A percentile compares a stretch with the other conserved stretches of the same genome.
These are phyloP conservation scores for Fusarium globosum DNA, from an alignment of 2,329 filamentous ascomycete species.

Conservation along the genomic window DNA sequence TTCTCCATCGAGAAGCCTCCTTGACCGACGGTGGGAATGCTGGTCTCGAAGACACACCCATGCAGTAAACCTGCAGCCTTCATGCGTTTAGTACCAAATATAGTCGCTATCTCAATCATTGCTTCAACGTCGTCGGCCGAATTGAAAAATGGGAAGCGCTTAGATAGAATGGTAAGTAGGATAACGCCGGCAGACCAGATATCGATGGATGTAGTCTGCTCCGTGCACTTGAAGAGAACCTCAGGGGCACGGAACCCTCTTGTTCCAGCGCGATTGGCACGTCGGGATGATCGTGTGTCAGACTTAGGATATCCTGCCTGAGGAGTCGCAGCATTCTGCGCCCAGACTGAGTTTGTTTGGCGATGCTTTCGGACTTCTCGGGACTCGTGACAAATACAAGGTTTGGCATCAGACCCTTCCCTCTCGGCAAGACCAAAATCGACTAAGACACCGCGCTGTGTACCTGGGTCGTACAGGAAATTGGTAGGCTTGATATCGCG, in stretches of 20 bases:
- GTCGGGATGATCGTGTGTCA: slow-evolving; percentile 85
- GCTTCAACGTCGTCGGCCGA: slow-evolving; percentile 98
- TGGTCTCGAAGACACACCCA: slow-evolving; percentile 92
- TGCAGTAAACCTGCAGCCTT: slow-evolving; percentile 83
- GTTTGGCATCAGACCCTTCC: slow-evolving; percentile 79
- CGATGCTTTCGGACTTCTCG: slow-evolving; percentile 70
- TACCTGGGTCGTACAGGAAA: slow-evolving; percentile 88
- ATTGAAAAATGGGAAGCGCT: slow-evolving; percentile 98
- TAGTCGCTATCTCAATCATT: slow-evolving; percentile 95
- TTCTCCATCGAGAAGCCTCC: slow-evolving; percentile 90
- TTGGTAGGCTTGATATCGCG: slow-evolving; percentile 98
- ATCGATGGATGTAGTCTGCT: slow-evolving; percentile 93
- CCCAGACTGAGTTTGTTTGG: slow-evolving; percentile 68
- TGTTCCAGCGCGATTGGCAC: slow-evolving; percentile 94
- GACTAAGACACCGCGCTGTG: slow-evolving; percentile 89
- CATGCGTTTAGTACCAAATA: slow-evolving; percentile 90
- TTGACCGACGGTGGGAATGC: slow-evolving; percentile 88
- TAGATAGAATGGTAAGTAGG: slow-evolving; percentile 90
- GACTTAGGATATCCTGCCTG: slow-evolving; percentile 85
- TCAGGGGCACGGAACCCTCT: slow-evolving; percentile 96
- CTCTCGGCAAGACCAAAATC: slow-evolving; percentile 97
- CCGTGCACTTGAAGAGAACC: slow-evolving; percentile 96
- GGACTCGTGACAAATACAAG: slow-evolving; percentile 82
- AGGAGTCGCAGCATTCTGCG: slow-evolving; percentile 60
- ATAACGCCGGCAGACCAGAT: slow-evolving; percentile 99